Evolutionary conservation across 1,284 basidiomycete species (phyloP), one percentile per base, ranked within the genome.

Genomic region (Cryptococcus hybrid): DNA sequence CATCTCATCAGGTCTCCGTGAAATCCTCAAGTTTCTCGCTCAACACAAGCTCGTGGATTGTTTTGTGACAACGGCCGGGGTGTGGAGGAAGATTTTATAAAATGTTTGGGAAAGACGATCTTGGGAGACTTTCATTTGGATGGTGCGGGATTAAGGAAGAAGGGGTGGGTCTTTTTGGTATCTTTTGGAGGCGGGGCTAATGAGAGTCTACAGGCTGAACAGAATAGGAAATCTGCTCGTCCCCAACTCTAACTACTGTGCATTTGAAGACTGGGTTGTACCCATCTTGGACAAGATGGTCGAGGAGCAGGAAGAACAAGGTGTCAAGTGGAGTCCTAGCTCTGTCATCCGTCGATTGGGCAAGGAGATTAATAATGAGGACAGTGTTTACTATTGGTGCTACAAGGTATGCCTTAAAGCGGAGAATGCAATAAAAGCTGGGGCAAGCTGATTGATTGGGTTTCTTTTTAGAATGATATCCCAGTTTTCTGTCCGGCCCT

Each of bases 181-280:
- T 18, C 6, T 30, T 5, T 8, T 12, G 24, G 46, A 47, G 36
- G 13, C 5, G 11, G 45, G 12, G 24, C 47, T 55, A 9, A 50
- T 43, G 37, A 18, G 39, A 7, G 45, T 18, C 15, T 30, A 30
- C 58, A 78, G 76, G 18, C 86, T 99, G 82, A 99, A 99, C 71
- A 86, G 96, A 36, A 95, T 99, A 63, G 96, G 96, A n/a, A 99
- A 99, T 71, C 84, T 99, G 44, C 81, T 99, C 55, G 88, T 99
- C 1, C 96, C 96, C 11, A 99, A 99, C 74, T 93, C 97, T 69
- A 99, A 99, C 74, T 99, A 99, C 78, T 98, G 96, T 85, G 89
- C 90, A 71, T 99, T 99, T 67, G 96, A 99, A 78, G 95, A 99
- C 75, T 99, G 96, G 96, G 85, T 99, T 9, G 88, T 87, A 51